Evolutionary conservation across 73 alveolate species (phyloP), one percentile per base, ranked within the genome.

Genomic region (Urostyla sp.): DNA sequence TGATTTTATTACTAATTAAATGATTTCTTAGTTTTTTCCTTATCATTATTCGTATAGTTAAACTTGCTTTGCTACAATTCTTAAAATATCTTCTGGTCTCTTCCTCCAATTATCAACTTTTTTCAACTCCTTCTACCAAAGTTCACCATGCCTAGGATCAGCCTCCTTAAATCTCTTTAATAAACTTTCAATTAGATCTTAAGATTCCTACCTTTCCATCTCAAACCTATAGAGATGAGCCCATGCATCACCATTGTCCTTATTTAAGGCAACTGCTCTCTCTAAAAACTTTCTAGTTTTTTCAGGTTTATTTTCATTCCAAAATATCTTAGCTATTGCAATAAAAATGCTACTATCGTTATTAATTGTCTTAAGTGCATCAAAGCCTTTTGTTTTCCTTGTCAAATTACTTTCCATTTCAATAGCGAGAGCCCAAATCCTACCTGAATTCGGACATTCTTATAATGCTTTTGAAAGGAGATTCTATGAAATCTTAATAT

Each of bases 201-300:
- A 15, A 4, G 16, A 1, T 5, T 58, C 1, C 85, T 79, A 40
- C 32, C 31, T 54, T 72, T n/a, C 86, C 54, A 81, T 60, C 46
- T 80, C 84, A 32, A 35, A 81, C 58, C 36, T 83, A 24, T 26
- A 48, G 16, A 20, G 52, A 18, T 48, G 66, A 44, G 95, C 95
- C 98, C 98, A 92, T 20, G 95, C 94, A 82, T 92, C 98, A 38
- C 96, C 96, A 26, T 84, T 46, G 49, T 86, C 85, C n/a, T 78
- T 75, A 50, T 87, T 79, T 24, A 75, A 67, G 11, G 79, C 77
- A 24, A 86, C 59, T 0, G 96, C 93, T 58, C 90, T 82, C 57
- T 90, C 85, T 20, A 87, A 28, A 95, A 95, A 93, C 57, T 60
- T 87, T 51, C 83, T 88, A 24, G 95, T 80, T 54, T 90, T 93